Evolutionary conservation across 768 basidiomycete genomes (phyloP), one percentile per base, ranked within the genome.

Genomic region (Hirschioporus abietinus): DNA sequence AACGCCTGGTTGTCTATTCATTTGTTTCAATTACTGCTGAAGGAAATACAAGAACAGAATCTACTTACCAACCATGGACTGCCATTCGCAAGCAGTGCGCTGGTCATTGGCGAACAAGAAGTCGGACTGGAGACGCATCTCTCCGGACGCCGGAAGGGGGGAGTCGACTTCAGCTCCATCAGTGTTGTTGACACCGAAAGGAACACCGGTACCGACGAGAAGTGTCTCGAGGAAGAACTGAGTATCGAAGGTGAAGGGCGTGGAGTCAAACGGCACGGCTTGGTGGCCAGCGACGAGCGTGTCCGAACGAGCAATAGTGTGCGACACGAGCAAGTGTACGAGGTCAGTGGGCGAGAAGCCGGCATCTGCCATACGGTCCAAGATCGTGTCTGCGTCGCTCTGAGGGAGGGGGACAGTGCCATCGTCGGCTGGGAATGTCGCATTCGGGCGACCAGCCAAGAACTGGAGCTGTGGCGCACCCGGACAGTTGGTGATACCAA

Each of bases 61-160:
- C 20, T 10, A 72, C 65, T 60, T 27, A 25, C 77, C 75, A 35
- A 78, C 78, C 67, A 79, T 77, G 1, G 75, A 74, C 72, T 84
- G 83, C 83, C 83, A 84, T 59, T 71, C 69, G 74, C 83, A 84
- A n/a, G 81, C 77, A 30, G 83, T 85, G 60, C 80, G 73, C 5
- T 77, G 67, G 72, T 84, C 81, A 63, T 72, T 70, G 7, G 72
- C 72, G 23, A 74, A 34, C 23, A 34, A 61, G 35, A 65, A 65
- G 66, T 77, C 76, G 9, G 76, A 76, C 63, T 76, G 74, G 15
- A 77, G 69, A 25, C 76, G 75, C 61, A 76, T 70, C 64, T 77
- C 76, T 2, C 82, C 81, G 17, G 27, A 57, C 10, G 7, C 60
- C 17, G 68, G 69, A 34, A 83, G 71, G n/a, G 80, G 76, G 0